Base-by-base conservation (phyloP, 2,329 filamentous ascomycete genomes). In the Fusarium coicis region DNA sequence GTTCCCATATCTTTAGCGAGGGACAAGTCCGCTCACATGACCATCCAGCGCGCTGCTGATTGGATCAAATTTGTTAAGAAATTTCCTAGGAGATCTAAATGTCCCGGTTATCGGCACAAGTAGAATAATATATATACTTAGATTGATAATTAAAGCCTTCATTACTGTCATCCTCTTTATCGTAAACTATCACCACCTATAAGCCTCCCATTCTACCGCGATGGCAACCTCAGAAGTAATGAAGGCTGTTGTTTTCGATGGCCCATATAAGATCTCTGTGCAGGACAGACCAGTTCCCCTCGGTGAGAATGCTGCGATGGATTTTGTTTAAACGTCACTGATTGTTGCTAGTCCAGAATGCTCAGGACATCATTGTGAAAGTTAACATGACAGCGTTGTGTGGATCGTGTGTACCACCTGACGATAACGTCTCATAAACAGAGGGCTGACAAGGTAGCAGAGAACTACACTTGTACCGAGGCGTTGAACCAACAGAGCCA, bases 241-340 rank as follows among this genome's bases (percentile, higher is more conserved):
- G 95, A 93, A 93, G 81, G 94, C 94, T 32, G 93, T 97, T n/a
- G 89, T 97, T 59, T 96, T 97, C 84, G 91, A 96, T 68, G 94
- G 92, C 4, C 92, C 93, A 8, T 87, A 88, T 76, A 90, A 93
- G 78, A 87, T 97, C 57, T 91, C 88, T 2, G 82, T 98, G 53
- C 92, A 97, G 82, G 90, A 96, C 64, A 88, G 93, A 21, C 94
- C 94, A 0, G 87, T 96, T 18, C 95, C 34, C 8, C 34, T 18
- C 1, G 16, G 34, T 36, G 4, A 16, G 15, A 18, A 18, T 18
- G 34, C 15, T 36, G 7, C 15, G 34, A 15, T 36, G 34, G 34
- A 15, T 16, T 36, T 16, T 36, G 34, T 16, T 36, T 36, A 8
- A 36, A 36, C 15, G 7, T 36, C 15, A 36, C 34, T 36, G 15